Conservation (phyloP, 2,329 filamentous ascomycete species). For the Epichloe aotearoae region DNA sequence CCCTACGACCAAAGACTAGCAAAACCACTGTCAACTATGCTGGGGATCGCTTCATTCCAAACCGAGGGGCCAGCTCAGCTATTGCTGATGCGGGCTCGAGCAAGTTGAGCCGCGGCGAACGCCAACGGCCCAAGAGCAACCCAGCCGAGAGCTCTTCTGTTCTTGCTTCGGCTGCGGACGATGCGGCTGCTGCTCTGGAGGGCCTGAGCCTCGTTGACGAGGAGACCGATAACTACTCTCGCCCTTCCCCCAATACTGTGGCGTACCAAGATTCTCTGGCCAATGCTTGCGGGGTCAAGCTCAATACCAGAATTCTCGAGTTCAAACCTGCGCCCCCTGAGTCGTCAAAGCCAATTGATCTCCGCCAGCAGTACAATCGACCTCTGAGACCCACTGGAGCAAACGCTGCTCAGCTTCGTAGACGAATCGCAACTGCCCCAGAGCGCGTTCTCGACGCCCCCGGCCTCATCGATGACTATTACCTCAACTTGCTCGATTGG, state of each 20-base stretch:
- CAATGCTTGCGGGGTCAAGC: slow-evolving; percentile 78
- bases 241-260: slow-evolving; percentile 72
- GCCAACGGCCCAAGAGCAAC: slow-evolving; percentile 60
- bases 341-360: slow-evolving; percentile 94
- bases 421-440: slow-evolving; percentile 84
- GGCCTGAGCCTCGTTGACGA: slow-evolving; percentile 62
- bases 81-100: slow-evolving; percentile 68
- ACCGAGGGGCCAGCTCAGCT: slow-evolving; percentile 78
- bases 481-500: slow-evolving; percentile 97
- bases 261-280: slow-evolving; percentile 90
- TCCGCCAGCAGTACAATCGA: slow-evolving; percentile 95
- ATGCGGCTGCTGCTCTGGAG: slow-evolving; percentile 67
- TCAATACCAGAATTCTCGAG: slow-evolving; percentile 89
- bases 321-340: slow-evolving; percentile 99
- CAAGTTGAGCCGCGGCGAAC: slow-evolving; percentile 64
- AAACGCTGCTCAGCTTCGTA: slow-evolving; percentile 72
- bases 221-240: slow-evolving; percentile 54
- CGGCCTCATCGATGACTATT: slow-evolving; percentile 95
- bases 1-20: slow-evolving; percentile 41
- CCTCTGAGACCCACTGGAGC: slow-evolving; percentile 69
- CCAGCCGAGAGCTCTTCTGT: slow-evolving; percentile 58
- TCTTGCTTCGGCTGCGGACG: slow-evolving; percentile 67
- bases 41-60: slow-evolving; percentile 92
- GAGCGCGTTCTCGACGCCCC: slow-evolving; percentile 95
- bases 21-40: slow-evolving; percentile 74